phyloP scores from a whole-genome alignment of 306 rosid genomes.

The Sechiopsis laciniata region DNA sequence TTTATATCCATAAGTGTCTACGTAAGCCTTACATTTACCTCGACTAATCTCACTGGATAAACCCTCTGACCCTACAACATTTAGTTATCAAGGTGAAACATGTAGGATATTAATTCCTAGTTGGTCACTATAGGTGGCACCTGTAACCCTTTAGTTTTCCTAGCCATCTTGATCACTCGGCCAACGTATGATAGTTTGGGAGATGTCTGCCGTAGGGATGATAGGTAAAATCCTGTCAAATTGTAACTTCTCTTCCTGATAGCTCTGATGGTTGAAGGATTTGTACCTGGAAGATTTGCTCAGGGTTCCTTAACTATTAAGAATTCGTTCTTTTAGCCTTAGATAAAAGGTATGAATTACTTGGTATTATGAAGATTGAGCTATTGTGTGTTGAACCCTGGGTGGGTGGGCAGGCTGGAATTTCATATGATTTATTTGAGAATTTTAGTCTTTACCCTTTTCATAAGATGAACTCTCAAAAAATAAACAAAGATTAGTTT shows the following conservation, averaged over 20 bases:
- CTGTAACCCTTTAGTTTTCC: too few species aligned
- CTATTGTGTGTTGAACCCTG: not conserved
- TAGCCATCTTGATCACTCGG: too few species aligned
- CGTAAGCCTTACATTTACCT: too few species aligned
- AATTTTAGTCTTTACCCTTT: not conserved
- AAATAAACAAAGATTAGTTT: not conserved
- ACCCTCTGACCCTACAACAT: too few species aligned
- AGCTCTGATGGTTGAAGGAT: slow-evolving; percentile 8
- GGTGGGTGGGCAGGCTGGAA: not conserved
- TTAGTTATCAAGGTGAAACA: too few species aligned
- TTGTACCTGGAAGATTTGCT: not conserved
- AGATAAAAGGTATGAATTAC: not conserved
- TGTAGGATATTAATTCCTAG: too few species aligned
- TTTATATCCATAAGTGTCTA: too few species aligned
- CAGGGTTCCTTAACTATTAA: not conserved
- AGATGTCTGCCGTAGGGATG: not conserved
- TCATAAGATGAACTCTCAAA: not conserved
- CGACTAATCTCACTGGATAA: too few species aligned
- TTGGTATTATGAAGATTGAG: not conserved
- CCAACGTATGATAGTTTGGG: too few species aligned
- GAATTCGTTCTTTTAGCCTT: not conserved
- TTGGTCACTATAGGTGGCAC: too few species aligned
- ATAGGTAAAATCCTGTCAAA: not conserved
- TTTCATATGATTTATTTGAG: not conserved
- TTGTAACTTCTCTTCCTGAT: not conserved